A percentile compares a stretch with the other conserved stretches of the same genome.
Conservation (phyloP, 202 grass and related monocot genomes). For the Saccharum hybrid region DNA sequence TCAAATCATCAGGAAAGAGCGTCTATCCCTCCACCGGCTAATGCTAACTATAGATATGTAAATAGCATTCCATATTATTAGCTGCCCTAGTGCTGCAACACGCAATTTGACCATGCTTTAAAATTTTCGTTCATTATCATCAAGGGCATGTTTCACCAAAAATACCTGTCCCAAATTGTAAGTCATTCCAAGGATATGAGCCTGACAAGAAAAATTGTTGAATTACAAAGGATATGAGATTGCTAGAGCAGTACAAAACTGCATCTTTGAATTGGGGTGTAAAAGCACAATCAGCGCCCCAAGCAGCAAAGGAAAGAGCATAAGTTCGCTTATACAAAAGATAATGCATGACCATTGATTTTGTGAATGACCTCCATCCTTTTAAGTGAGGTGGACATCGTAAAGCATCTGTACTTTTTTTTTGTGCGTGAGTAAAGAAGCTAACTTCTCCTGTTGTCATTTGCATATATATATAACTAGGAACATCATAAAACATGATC, state of each 20-base stretch:
- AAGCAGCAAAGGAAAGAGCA: neutral
- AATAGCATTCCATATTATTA: slow-evolving; percentile 21
- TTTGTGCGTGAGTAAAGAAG: too few relatives aligned
- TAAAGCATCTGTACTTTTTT: neutral
- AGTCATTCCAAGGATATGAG: too few relatives aligned
- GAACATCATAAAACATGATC: too few relatives aligned
- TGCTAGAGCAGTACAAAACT: neutral
- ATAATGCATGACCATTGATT: neutral
- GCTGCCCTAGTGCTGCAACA: neutral
- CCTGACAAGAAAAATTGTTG: neutral
- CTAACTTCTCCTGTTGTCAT: too few relatives aligned
- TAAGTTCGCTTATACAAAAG: neutral
- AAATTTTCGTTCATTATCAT: neutral
- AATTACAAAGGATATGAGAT: neutral
- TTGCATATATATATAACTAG: too few relatives aligned
- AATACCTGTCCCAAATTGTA: too few relatives aligned
- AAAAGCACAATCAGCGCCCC: neutral
- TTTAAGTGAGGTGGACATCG: slow-evolving; percentile 24
- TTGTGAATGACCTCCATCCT: neutral
- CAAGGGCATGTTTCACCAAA: neutral
- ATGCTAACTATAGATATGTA: slow-evolving; percentile 14
- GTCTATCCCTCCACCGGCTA: neutral
- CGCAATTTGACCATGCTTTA: neutral
- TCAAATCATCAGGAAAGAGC: neutral
- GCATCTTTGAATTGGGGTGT: neutral